phyloP scores from a whole-genome alignment of 2,329 filamentous ascomycete genomes.

The Aspergillus calidoustus region DNA sequence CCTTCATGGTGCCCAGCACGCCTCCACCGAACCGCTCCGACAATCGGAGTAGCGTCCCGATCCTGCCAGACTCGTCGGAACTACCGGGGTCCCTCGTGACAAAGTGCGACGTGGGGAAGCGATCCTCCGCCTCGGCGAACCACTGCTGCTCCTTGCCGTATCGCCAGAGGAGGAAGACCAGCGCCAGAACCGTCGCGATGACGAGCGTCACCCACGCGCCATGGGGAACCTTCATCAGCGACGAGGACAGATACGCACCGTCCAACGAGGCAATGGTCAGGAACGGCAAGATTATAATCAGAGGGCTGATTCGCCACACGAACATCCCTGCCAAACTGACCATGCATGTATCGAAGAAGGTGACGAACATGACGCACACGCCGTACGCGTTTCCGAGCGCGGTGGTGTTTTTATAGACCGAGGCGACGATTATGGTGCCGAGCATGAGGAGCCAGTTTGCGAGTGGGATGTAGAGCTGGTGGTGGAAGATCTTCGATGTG shows the following conservation, averaged over 20 bases:
- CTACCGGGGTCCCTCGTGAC: no score
- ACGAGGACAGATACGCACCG: constrained; percentile 70
- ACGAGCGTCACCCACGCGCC: constrained; percentile 79
- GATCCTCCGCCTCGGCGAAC: constrained; percentile 68
- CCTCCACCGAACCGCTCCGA: constrained; percentile 40
- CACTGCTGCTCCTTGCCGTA: constrained; percentile 81
- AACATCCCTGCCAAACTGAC: constrained; percentile 72
- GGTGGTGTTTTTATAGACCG: constrained; percentile 75
- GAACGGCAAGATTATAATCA: constrained; percentile 66
- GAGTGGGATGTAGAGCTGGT: constrained; percentile 76
- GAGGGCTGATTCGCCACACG: constrained; percentile 73
- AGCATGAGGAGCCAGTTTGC: constrained; percentile 79
- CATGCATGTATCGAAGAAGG: constrained; percentile 77
- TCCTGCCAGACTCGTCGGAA: no score
- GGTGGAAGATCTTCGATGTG: constrained; percentile 71
- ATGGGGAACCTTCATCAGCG: constrained; percentile 72
- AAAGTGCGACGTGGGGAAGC: constrained; percentile 50
- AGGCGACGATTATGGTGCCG: constrained; percentile 74
- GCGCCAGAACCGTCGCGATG: constrained; percentile 65
- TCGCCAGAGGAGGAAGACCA: constrained; percentile 74
- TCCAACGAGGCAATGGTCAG: constrained; percentile 48
- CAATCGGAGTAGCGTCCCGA: no score
- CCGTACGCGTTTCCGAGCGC: constrained; percentile 75
- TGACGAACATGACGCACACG: constrained; percentile 79
- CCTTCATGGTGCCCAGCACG: constrained; percentile 56